Conservation (phyloP, 176 grass and related monocot genomes). For the Typha latifolia region DNA sequence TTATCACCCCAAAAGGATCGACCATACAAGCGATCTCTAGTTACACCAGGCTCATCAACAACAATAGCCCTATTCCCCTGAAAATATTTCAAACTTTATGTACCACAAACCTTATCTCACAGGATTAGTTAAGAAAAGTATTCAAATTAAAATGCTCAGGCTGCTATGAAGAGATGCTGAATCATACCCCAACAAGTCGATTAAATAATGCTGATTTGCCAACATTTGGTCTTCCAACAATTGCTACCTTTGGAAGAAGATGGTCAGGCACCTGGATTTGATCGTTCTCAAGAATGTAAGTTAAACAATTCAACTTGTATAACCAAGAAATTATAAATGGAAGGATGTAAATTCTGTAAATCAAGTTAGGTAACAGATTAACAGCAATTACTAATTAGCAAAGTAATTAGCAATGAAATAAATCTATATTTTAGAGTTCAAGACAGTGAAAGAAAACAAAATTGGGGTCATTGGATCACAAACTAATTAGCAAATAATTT, state of each 20-base stretch:
- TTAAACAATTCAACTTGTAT: not conserved
- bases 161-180: constrained; percentile 2
- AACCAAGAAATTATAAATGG: not conserved
- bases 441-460: too few relatives aligned
- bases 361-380: not conserved
- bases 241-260: constrained; percentile 73
- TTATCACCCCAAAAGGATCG: constrained; percentile 63
- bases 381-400: too few relatives aligned
- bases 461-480: too few relatives aligned
- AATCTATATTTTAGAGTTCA: too few relatives aligned
- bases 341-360: not conserved
- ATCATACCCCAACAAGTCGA: constrained; percentile 76
- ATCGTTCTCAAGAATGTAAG: not conserved
- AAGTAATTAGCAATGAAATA: too few relatives aligned
- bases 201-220: constrained; percentile 95
- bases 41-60: constrained; percentile 93
- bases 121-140: constrained; percentile 7
- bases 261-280: constrained; percentile 61
- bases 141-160: not conserved
- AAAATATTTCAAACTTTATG: not conserved
- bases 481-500: too few relatives aligned
- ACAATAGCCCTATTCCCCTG: constrained; percentile 85
- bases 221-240: constrained; percentile 92
- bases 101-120: not conserved
- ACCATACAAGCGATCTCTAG: constrained; percentile 79